A percentile compares a stretch with the other conserved stretches of the same genome.
Evolutionary conservation across 2,329 filamentous ascomycete genomes (phyloP).

Genomic region (Aureobasidium namibiae): DNA sequence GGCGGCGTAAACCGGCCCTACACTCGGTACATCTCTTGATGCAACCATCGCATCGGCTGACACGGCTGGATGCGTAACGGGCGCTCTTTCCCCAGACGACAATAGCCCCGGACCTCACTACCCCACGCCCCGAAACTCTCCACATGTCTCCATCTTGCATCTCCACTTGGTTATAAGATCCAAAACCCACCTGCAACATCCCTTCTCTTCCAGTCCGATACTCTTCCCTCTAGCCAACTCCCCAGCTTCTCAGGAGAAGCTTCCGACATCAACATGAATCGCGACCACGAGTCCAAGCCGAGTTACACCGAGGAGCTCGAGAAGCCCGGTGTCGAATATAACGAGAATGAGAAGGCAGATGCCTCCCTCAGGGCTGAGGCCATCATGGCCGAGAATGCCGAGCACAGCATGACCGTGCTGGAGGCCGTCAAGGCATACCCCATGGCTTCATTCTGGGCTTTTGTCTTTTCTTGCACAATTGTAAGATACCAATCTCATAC

Average conservation of each 20-base stretch:
- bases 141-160: background rate
- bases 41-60: background rate
- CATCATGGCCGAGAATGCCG: constrained; percentile 48
- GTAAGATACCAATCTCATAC: too few relatives aligned
- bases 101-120: background rate
- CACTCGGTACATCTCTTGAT: background rate
- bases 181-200: background rate
- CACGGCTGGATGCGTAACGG: constrained; percentile 6
- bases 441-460: constrained; percentile 45
- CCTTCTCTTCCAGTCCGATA: background rate
- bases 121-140: background rate
- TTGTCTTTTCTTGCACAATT: constrained; percentile 49
- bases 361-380: constrained; percentile 47
- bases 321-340: background rate
- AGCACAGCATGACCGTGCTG: constrained; percentile 43
- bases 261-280: constrained; percentile 1
- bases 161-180: background rate
- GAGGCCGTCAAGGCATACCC: constrained; percentile 46
- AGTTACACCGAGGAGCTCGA: background rate
- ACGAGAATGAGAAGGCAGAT: background rate
- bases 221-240: background rate
- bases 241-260: background rate
- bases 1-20: background rate
- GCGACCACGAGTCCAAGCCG: background rate
- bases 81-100: background rate